A percentile compares a stretch with the other conserved stretches of the same genome.
Evolutionary conservation across 345 rosid genomes (phyloP).

Genomic region (Chamaenerion angustifolium): DNA sequence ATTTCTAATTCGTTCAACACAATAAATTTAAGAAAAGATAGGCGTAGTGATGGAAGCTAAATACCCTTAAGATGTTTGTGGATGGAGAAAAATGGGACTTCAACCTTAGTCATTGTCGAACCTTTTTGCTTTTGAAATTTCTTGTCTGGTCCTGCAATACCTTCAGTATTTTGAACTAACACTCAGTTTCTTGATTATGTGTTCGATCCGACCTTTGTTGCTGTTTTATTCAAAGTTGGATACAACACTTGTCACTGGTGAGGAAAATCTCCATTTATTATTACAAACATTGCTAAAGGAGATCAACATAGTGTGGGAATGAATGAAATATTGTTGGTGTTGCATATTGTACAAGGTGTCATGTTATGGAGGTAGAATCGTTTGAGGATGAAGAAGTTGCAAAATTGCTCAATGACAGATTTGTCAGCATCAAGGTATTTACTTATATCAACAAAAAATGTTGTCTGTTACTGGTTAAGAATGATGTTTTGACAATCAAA

Average conservation of each 20-base stretch:
- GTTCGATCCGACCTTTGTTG: slow-evolving; percentile 7
- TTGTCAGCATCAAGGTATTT: slow-evolving; percentile 73
- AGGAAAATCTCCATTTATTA: slow-evolving; percentile 16
- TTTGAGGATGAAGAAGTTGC: slow-evolving; percentile 70
- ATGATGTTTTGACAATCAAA: slow-evolving; percentile 12
- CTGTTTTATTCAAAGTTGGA: slow-evolving; percentile 55
- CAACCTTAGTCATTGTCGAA: neutral
- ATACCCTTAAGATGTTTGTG: no score
- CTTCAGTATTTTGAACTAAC: neutral
- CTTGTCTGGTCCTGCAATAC: slow-evolving; percentile 1
- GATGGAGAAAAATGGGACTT: no score
- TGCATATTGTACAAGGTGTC: slow-evolving; percentile 49
- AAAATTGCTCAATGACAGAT: slow-evolving; percentile 59
- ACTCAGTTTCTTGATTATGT: neutral
- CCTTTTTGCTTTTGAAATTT: neutral
- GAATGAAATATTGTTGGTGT: neutral
- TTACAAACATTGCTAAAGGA: neutral
- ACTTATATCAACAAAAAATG: no score
- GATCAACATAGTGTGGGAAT: neutral
- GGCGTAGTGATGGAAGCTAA: no score
- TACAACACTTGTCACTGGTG: slow-evolving; percentile 98
- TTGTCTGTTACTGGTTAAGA: neutral
- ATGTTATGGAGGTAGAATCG: slow-evolving; percentile 95
- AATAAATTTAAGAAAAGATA: no score
- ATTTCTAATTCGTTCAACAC: no score